Base-by-base conservation (phyloP, 192 early-diverging fungal genomes). In the Coemansia sp. region DNA sequence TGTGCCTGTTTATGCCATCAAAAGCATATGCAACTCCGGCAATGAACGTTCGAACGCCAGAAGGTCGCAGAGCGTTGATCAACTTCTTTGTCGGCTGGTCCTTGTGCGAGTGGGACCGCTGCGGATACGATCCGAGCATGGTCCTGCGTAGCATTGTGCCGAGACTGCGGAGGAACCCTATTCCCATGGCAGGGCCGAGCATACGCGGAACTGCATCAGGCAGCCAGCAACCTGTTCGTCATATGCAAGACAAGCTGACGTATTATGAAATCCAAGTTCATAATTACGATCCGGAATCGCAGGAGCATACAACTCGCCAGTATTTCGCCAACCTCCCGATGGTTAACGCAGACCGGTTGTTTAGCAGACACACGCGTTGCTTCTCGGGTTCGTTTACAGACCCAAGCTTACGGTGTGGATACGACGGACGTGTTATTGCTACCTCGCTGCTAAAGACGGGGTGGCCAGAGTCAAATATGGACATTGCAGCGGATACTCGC, bases 31-130 rank as follows among this genome's bases (percentile, higher is more conserved):
- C 20, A 21, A 58, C 67, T 0, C 23, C 25, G 0, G 14, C 47
- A 6, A 61, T 42, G 24, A 28, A 57, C 12, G 14, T 63, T 3
- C 25, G 18, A 36, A 63, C 50, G 7, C 2, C 51, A 0, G 11
- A 34, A 5, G 66, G 66, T 7, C 28, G 58, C 5, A 31, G 11
- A 21, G 12, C 6, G 3, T 25, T 63, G 3, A 56, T 69, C 15
- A 25, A 21, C 17, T 56, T 63, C 24, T 20, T 69, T 1, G 56
- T 69, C 3, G 20, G 53, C 56, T 59, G 60, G 67, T 69, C 56
- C 21, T 15, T 52, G 10, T 69, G 67, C 26, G 25, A 47, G 4
- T 2, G 20, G 14, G 54, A 9, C 11, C 67, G 50, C 18, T 40
- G 62, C 2, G 67, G 60, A 4, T 37, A 34, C 37, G 61, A 69